Base-by-base conservation (phyloP, 2,329 filamentous ascomycete genomes). In the Harringtonia aguacate region DNA sequence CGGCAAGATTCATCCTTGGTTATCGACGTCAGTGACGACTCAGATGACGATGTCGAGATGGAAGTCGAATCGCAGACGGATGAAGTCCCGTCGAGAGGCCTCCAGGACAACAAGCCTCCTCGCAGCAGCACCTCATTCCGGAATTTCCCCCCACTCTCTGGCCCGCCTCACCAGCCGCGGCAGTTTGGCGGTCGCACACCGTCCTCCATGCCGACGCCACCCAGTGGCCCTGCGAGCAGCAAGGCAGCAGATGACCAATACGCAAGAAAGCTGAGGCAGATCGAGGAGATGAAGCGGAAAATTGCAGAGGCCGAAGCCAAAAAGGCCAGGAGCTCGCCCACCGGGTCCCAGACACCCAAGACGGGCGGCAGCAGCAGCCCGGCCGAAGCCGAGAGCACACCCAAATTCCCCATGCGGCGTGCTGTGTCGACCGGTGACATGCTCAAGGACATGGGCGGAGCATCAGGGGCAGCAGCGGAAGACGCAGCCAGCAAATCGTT, bases 1-100 rank as follows among this genome's bases (percentile, higher is more conserved):
- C 68, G 70, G 21, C 66, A 73, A 41, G 70, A 81, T 21, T 70
- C 79, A 40, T 73, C 73, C 3, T 74, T 94, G 42, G 75, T 95
- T 33, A 94, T 95, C 52, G 78, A 94, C 51, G 81, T 94, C 33
- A 94, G 86, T 56, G 89, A 94, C 24, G 75, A 69, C 21, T 70
- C 67, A 8, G 71, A 74, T 31, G 73, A 78, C 40, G 76, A 80
- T 50, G 70, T 79, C 38, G 79, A 79, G 45, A 84, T 82, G 77
- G 81, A 84, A 29, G 69, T 82, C 21, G 77, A 77, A 22, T 77
- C 72, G 38, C 70, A 68, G 10, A 65, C 61, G 24, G 68, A 72
- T 20, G 65, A 65, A 4, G 53, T 61, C 15, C 55, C 61, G 3
- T 53, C 58, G 6, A 36, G 15, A 10, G 61, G 61, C 20, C 57